Evolutionary conservation across 352 stramenopile genomes (phyloP), one percentile per base, ranked within the genome.

Genomic region (Pythium sp.): DNA sequence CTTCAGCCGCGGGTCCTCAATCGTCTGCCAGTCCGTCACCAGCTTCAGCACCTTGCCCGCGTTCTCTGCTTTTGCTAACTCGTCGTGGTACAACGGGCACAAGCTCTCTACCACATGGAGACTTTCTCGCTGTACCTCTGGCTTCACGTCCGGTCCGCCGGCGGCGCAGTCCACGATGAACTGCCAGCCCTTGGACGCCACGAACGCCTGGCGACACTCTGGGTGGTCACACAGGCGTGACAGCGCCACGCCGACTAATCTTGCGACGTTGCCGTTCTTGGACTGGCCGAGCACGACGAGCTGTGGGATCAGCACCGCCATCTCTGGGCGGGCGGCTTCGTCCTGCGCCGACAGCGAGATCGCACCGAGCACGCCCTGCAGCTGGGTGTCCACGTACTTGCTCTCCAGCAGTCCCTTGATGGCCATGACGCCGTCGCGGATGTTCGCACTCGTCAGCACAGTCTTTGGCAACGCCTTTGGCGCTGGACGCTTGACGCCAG

Each of bases 21-120:
- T 95, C 58, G 76, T 91, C 64, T 93, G 77, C 87, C 87, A 95
- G 68, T 83, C 77, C 70, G 92, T 77, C 30, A 94, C 79, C 54
- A 95, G 71, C 24, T 72, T 47, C 36, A 95, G 72, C 41, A 95
- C 83, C 24, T 86, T 78, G 12, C 62, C 66, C 22, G 87, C 84
- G 47, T 72, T 86, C 20, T 77, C 71, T 11, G 87, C 81, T 67
- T 91, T 90, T 66, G 86, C 80, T 55, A 94, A 73, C 64, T 95
- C 86, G 56, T 93, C 82, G 51, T 90, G 82, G 69, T 94, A 95
- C 71, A 93, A 67, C 70, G 86, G 80, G 51, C 87, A 94, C 59
- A 95, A 80, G 65, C 78, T 91, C 77, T 93, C 86, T 80, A 95
- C 84, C 69, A 95, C 86, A 77, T 89, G 86, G 67, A 95, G 83